A percentile compares a stretch with the other conserved stretches of the same genome.
Conservation (phyloP, 495 filamentous ascomycete species). For the Neurospora sp. region DNA sequence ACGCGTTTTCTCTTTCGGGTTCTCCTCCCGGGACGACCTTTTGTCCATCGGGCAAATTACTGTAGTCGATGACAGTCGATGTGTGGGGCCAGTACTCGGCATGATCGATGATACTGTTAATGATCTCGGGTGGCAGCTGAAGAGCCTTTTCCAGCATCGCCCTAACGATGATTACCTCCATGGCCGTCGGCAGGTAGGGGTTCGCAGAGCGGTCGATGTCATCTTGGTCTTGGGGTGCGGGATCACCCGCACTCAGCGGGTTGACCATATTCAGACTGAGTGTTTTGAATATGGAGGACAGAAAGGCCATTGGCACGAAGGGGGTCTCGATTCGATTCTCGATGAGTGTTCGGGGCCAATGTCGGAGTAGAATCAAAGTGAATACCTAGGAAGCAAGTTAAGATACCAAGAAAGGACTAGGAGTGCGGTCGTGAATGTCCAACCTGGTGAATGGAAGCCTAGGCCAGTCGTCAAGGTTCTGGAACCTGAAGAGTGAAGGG, state of each 20-base stretch:
- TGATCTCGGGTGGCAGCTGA: conserved; percentile 48
- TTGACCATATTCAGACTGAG: background rate
- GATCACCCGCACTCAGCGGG: conserved; percentile 6
- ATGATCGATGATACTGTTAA: conserved; percentile 57
- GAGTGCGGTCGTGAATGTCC: background rate
- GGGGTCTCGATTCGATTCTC: background rate
- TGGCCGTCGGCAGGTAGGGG: conserved; percentile 21
- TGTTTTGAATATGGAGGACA: background rate
- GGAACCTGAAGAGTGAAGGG: background rate
- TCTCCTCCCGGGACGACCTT: conserved; percentile 10
- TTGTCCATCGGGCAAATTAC: background rate
- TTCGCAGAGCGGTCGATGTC: conserved; percentile 1
- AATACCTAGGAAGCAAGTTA: background rate
- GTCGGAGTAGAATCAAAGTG: background rate
- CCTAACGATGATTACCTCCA: conserved; percentile 38
- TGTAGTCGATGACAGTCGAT: conserved; percentile 18
- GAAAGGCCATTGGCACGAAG: background rate
- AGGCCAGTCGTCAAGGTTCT: background rate
- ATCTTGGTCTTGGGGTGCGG: conserved; percentile 9
- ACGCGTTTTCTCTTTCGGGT: conserved; percentile 18
- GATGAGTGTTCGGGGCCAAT: background rate
- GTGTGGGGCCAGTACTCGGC: conserved; percentile 65
- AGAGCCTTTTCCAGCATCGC: conserved; percentile 28
- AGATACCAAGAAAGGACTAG: background rate
- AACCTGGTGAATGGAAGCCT: background rate